phyloP scores from a whole-genome alignment of 108 stramenopile species.

The Conticribra weissflogii region DNA sequence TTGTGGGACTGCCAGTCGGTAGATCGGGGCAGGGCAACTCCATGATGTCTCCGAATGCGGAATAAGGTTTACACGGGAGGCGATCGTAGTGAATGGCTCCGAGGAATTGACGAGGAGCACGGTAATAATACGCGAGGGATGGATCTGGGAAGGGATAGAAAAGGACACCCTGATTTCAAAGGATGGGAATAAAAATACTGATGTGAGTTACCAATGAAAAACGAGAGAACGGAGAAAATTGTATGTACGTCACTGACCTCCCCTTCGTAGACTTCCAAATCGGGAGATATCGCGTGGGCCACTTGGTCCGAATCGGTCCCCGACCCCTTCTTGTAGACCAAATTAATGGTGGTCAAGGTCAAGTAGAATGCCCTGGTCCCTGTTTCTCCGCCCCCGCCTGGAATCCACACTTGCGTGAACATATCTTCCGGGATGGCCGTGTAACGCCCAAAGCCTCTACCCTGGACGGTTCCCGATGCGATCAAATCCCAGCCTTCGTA shows the following conservation, averaged over 20 bases:
- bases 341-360: slow-evolving; percentile 10
- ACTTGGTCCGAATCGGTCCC: slow-evolving; percentile 6
- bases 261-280: slow-evolving; percentile 29
- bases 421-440: slow-evolving; percentile 26
- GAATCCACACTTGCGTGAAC: slow-evolving; percentile 22
- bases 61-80: slow-evolving; percentile 30
- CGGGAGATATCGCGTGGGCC: not conserved
- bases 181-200: too few species aligned
- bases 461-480: slow-evolving; percentile 8
- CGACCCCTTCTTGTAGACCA: slow-evolving; percentile 3
- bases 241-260: too few species aligned
- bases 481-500: slow-evolving; percentile 32
- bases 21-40: slow-evolving; percentile 27
- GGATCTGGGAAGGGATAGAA: slow-evolving; percentile 1
- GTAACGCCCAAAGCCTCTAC: slow-evolving; percentile 19
- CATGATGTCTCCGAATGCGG: slow-evolving; percentile 13
- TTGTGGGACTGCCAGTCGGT: slow-evolving; percentile 17
- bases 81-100: slow-evolving; percentile 23
- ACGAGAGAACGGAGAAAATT: too few species aligned
- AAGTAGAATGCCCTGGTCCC: slow-evolving; percentile 33
- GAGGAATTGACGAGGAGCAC: slow-evolving; percentile 1
- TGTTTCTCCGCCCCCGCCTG: slow-evolving; percentile 17
- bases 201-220: too few species aligned
- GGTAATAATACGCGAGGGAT: not conserved
- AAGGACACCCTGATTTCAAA: not conserved